Percentiles rank a stretch among this genome's conserved stretches.
Conservation (phyloP, 2,329 filamentous ascomycete genomes). For the Fusarium piperis region DNA sequence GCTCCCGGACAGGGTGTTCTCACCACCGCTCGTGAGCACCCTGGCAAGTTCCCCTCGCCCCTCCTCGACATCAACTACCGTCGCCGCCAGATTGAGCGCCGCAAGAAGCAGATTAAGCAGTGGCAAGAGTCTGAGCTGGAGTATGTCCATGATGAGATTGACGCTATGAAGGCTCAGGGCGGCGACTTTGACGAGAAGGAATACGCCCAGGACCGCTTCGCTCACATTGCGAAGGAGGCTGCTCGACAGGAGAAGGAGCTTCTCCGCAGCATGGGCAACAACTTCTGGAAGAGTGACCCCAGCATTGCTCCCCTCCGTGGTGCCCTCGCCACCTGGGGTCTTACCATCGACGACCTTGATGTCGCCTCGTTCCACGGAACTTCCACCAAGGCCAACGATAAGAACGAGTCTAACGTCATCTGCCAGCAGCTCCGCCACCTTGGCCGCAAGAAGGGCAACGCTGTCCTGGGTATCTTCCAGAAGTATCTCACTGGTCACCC, state of each 20-base stretch:
- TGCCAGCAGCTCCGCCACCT: constrained; percentile 96
- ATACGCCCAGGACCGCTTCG: constrained; percentile 84
- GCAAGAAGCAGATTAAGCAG: constrained; percentile 92
- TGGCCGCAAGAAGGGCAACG: constrained; percentile 95
- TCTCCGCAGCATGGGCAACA: constrained; percentile 92
- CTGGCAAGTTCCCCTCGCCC: constrained; percentile 92
- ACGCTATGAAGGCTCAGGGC: constrained; percentile 86
- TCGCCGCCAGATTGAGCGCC: constrained; percentile 90
- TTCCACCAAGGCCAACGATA: constrained; percentile 98
- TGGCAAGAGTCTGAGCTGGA: constrained; percentile 97
- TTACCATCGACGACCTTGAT: constrained; percentile 93
- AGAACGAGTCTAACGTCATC: constrained; percentile 98
- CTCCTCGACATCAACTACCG: constrained; percentile 98
- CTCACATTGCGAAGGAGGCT: constrained; percentile 88
- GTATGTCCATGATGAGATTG: constrained; percentile 90
- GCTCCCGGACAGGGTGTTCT: constrained; percentile 97
- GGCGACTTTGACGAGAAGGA: constrained; percentile 81
- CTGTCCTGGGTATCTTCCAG: constrained; percentile 96
- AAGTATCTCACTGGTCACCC: constrained; percentile 99
- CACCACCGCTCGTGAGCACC: constrained; percentile 90
- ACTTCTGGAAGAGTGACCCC: constrained; percentile 97
- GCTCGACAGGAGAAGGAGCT: constrained; percentile 92
- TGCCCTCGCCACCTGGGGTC: constrained; percentile 95
- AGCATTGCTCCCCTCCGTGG: constrained; percentile 95
- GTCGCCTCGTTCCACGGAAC: constrained; percentile 99